Evolutionary conservation across 495 filamentous ascomycete genomes (phyloP).

Genomic region (Penicillium bovifimosum): DNA sequence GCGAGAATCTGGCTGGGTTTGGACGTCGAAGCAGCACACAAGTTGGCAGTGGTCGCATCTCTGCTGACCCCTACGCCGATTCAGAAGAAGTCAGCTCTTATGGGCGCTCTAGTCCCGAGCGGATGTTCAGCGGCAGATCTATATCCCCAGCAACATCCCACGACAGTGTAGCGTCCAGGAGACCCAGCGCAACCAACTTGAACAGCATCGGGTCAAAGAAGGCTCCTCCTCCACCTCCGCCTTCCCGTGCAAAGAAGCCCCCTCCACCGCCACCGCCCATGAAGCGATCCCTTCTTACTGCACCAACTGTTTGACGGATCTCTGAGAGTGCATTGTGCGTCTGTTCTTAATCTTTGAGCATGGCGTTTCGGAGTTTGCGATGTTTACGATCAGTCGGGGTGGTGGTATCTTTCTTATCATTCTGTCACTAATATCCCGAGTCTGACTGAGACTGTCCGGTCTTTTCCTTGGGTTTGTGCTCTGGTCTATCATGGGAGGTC

Average conservation of each 20-base stretch:
- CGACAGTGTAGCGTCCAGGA: slow-evolving; percentile 54
- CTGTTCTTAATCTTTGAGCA: slow-evolving; percentile 7
- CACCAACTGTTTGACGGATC: slow-evolving; percentile 19
- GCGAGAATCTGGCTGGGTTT: slow-evolving; percentile 42
- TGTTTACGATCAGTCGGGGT: background rate
- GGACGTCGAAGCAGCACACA: slow-evolving; percentile 38
- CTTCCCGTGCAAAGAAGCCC: slow-evolving; percentile 71
- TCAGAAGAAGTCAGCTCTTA: slow-evolving; percentile 54
- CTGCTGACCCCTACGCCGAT: slow-evolving; percentile 59
- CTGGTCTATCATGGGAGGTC: background rate
- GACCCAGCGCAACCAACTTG: slow-evolving; percentile 46
- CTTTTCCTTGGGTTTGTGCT: background rate
- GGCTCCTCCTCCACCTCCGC: slow-evolving; percentile 74
- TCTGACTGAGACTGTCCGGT: background rate
- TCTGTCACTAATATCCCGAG: background rate
- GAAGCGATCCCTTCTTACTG: slow-evolving; percentile 40
- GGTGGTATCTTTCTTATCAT: slow-evolving; percentile 2
- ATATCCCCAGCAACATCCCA: slow-evolving; percentile 60
- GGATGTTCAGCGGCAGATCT: slow-evolving; percentile 46
- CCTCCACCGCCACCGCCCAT: slow-evolving; percentile 55
- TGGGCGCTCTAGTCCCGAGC: slow-evolving; percentile 55
- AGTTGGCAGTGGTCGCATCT: slow-evolving; percentile 35
- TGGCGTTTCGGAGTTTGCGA: slow-evolving; percentile 14
- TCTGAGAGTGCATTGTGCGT: background rate
- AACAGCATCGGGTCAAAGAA: slow-evolving; percentile 53